Percentiles rank a stretch among this genome's conserved stretches.
Conservation (phyloP, 73 alveolate species). For the Symbiodinium pilosum region DNA sequence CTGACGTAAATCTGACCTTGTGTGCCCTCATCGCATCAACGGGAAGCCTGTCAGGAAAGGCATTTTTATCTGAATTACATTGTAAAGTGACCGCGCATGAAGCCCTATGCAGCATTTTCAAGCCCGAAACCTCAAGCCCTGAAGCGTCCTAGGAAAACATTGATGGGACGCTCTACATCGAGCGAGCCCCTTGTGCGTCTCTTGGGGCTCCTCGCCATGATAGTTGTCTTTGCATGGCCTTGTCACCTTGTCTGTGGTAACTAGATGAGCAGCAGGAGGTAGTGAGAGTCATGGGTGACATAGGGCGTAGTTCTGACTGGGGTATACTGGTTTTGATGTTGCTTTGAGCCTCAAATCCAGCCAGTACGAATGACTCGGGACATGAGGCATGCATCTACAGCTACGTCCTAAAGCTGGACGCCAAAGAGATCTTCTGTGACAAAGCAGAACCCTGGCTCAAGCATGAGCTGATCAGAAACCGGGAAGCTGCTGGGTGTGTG, state of each 20-base stretch:
- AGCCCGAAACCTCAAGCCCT: too few relatives aligned
- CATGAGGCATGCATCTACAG: constrained; percentile 47
- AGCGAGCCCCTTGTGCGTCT: constrained; percentile 84
- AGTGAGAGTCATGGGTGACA: too few relatives aligned
- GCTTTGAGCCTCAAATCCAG: not conserved
- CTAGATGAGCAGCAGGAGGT: too few relatives aligned
- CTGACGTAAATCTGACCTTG: too few relatives aligned
- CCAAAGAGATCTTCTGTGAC: constrained; percentile 39
- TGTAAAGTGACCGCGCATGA: too few relatives aligned
- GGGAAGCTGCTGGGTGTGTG: too few relatives aligned
- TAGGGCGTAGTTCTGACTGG: not conserved
- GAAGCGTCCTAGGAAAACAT: not conserved
- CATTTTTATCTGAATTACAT: too few relatives aligned
- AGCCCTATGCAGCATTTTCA: too few relatives aligned
- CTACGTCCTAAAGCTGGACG: constrained; percentile 79
- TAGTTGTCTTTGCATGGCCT: not conserved
- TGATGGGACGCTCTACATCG: constrained; percentile 56
- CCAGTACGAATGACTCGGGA: not conserved
- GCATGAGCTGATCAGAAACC: too few relatives aligned
- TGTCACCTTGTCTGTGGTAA: too few relatives aligned
- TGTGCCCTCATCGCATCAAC: too few relatives aligned
- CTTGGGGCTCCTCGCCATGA: constrained; percentile 20
- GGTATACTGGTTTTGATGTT: not conserved
- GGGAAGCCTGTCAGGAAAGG: too few relatives aligned
- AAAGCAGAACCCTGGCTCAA: constrained; percentile 17